Conservation (phyloP, 495 filamentous ascomycete species). For the Penicillium flavigenum region DNA sequence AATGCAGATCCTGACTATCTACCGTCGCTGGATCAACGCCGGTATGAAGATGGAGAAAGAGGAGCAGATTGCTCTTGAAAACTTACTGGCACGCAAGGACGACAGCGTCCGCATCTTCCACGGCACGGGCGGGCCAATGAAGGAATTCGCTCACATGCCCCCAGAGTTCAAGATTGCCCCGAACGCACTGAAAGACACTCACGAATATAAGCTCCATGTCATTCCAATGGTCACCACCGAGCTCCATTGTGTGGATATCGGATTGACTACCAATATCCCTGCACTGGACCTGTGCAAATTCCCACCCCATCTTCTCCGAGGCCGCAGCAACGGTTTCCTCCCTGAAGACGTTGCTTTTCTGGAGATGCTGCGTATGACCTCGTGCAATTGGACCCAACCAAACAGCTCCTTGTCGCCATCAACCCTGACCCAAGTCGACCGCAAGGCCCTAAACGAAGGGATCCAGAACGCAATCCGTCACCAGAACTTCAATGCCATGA, state of each 20-base stretch:
- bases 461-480: conserved; percentile 35
- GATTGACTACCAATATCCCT: conserved; percentile 11
- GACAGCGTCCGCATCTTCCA: conserved; percentile 15
- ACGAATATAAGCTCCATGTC: conserved; percentile 28
- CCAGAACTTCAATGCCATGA: conserved; percentile 31
- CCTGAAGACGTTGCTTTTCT: conserved; percentile 25
- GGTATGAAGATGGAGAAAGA: conserved; percentile 28
- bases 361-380: conserved; percentile 39
- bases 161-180: not conserved
- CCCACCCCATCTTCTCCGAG: conserved; percentile 30
- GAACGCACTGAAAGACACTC: not conserved
- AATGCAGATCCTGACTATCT: conserved; percentile 34
- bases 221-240: conserved; percentile 22
- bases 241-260: conserved; percentile 14
- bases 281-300: conserved; percentile 25
- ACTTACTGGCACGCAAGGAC: conserved; percentile 26
- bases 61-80: conserved; percentile 22
- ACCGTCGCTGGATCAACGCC: conserved; percentile 35
- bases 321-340: conserved; percentile 21
- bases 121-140: conserved; percentile 13
- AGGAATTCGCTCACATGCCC: not conserved
- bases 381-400: conserved; percentile 19
- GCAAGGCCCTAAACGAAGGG: conserved; percentile 36
- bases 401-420: not conserved
- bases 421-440: conserved; percentile 20